Evolutionary conservation across 331 rosid species (phyloP), one percentile per base, ranked within the genome.

Genomic region (Pyrus hybrid): DNA sequence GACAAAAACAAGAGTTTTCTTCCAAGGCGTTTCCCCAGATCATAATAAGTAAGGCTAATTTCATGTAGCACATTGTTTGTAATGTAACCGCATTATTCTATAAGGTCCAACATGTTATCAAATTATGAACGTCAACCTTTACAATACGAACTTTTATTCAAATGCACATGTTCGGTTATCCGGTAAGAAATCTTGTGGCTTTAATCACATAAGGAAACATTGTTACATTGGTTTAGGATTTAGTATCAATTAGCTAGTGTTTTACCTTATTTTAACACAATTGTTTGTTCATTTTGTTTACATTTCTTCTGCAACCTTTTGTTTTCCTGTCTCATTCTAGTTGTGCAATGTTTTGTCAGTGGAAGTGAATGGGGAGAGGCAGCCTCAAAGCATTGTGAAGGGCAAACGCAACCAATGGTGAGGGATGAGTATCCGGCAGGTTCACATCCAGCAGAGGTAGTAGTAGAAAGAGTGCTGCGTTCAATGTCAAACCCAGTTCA

Each of bases 1-100:
- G 69, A 60, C 5, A 80, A 69, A 63, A 90, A 92, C 35, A 83
- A 5, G 53, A 49, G 88, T 90, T n/a, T 82, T 88, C 77, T 92
- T 90, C 67, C 97, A 88, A 80, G 97, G 97, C 53, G 79, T 92
- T n/a, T 92, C 96, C 28, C 97, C 96, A 0, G 97, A 92, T 78
- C 97, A 92, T 79, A 9, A n/a, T 2, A 79, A 86, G 97, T 88
- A 84, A 67, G 84, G 7, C n/a, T 57, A 58, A 16, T 12, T 23
- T 17, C 26, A 62, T 21, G 26, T 49, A 49, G n/a, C 56, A 16
- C 56, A 49, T 49, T 49, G 56, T 49, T 49, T 49, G 8, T 49
- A 49, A 17, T 6, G 1, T 49, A 16, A 16, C 56, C n/a, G 8
- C 56, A 49, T 49, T 5, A 49, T 49, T 16, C n/a, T 49, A 16